These are phyloP conservation scores for Diaporthe longicolla DNA, from an alignment of 2,329 filamentous ascomycete genomes.

Conservation along the genomic window DNA sequence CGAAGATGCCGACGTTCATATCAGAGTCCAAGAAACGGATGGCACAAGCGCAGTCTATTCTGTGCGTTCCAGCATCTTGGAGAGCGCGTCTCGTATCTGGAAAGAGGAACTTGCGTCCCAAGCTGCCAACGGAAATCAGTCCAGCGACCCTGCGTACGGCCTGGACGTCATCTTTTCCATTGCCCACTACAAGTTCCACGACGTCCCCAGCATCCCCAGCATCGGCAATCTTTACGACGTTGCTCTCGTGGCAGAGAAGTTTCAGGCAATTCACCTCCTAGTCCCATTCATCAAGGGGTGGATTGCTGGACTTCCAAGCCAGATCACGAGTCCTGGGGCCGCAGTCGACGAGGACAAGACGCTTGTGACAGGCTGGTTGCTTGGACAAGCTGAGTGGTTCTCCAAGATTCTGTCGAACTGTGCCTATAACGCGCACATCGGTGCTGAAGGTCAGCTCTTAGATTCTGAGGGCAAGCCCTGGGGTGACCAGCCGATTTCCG, in stretches of 20 bases:
- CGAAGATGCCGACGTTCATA: slow-evolving; percentile 43
- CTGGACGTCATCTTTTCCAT: slow-evolving; percentile 46
- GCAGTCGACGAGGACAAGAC: slow-evolving; percentile 44
- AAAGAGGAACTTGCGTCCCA: slow-evolving; percentile 29
- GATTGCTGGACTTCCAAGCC: slow-evolving; percentile 40
- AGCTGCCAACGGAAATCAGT: slow-evolving; percentile 26
- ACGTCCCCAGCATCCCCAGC: slow-evolving; percentile 40
- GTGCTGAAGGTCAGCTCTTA: slow-evolving; percentile 40
- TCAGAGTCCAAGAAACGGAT: slow-evolving; percentile 40
- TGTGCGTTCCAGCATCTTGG: slow-evolving; percentile 42
- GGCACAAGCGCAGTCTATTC: slow-evolving; percentile 39
- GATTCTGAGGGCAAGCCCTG: slow-evolving; percentile 44
- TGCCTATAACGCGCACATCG: slow-evolving; percentile 44
- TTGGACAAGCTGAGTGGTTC: slow-evolving; percentile 46
- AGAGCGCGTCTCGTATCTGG: slow-evolving; percentile 43
- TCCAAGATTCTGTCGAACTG: slow-evolving; percentile 40
- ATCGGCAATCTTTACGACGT: slow-evolving; percentile 44
- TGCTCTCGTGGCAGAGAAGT: slow-evolving; percentile 45
- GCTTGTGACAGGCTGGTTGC: slow-evolving; percentile 44
- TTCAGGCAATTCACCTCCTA: slow-evolving; percentile 44
- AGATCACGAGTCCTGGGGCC: slow-evolving; percentile 38
- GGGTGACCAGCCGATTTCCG: slow-evolving; percentile 42
- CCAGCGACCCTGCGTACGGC: slow-evolving; percentile 40
- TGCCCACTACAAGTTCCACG: slow-evolving; percentile 47
- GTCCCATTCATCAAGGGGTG: slow-evolving; percentile 45